These are phyloP conservation scores for Macrolepiota albuminosa DNA, from an alignment of 768 basidiomycete species.

Conservation along the genomic window DNA sequence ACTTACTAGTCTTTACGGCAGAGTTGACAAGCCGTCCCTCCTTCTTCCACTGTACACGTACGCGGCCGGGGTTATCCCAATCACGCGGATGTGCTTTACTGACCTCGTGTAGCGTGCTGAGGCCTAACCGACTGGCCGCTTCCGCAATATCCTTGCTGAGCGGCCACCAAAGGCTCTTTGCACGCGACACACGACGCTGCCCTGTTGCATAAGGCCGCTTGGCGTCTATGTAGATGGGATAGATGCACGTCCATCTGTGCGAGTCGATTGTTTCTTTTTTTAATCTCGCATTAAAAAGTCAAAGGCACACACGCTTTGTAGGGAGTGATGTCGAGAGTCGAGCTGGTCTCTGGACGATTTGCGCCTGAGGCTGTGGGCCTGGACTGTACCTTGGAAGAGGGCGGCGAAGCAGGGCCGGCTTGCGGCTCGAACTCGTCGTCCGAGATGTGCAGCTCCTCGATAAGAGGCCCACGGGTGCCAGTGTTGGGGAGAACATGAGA, in stretches of 20 bases:
- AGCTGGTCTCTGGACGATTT: slow-evolving; percentile 23
- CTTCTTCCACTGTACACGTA: slow-evolving; percentile 90
- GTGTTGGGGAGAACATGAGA: slow-evolving; percentile 58
- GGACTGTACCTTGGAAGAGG: slow-evolving; percentile 29
- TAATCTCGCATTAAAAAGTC: slow-evolving; percentile 13
- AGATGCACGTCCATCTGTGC: slow-evolving; percentile 88
- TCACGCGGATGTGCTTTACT: slow-evolving; percentile 90
- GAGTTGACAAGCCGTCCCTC: slow-evolving; percentile 64
- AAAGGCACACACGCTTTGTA: slow-evolving; percentile 66
- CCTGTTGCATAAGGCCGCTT: slow-evolving; percentile 85
- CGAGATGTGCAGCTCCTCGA: slow-evolving; percentile 64
- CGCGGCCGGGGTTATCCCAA: slow-evolving; percentile 97
- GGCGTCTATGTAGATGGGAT: slow-evolving; percentile 96
- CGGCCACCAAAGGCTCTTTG: slow-evolving; percentile 90
- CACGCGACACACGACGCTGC: slow-evolving; percentile 73
- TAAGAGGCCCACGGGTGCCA: slow-evolving; percentile 66
- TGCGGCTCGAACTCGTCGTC: slow-evolving; percentile 48
- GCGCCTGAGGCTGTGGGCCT: slow-evolving; percentile 19
- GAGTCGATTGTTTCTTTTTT: slow-evolving; percentile 12
- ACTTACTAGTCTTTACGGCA: slow-evolving; percentile 72
- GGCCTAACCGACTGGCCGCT: slow-evolving; percentile 69
- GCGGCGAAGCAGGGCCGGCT: slow-evolving; percentile 57
- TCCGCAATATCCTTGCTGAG: slow-evolving; percentile 90
- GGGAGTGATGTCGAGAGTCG: slow-evolving; percentile 66
- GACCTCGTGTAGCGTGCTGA: slow-evolving; percentile 84